Evolutionary conservation across 495 filamentous ascomycete species (phyloP).

Genomic region (Hyaloscypha hepaticicola): DNA sequence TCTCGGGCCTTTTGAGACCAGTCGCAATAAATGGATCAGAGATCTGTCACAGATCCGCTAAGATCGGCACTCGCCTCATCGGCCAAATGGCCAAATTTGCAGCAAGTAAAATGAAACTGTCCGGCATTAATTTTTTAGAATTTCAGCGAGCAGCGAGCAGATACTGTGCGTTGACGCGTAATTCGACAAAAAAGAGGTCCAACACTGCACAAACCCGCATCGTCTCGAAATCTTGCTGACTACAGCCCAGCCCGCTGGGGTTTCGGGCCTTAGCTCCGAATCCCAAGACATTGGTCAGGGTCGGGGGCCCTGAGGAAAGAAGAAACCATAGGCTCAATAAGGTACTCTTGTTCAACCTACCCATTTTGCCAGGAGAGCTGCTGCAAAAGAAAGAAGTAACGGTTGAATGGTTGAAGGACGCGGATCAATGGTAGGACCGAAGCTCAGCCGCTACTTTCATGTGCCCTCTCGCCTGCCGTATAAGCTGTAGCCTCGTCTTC

Average conservation of each 20-base stretch:
- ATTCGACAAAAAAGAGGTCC: neutral
- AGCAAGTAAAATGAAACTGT: neutral
- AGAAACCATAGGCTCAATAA: no score
- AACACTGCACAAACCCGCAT: neutral
- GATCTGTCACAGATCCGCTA: neutral
- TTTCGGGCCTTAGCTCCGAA: no score
- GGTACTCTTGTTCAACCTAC: no score
- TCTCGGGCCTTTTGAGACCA: neutral
- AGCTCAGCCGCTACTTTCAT: no score
- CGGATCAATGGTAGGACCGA: no score
- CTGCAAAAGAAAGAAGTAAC: no score
- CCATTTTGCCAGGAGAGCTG: no score
- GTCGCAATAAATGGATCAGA: neutral
- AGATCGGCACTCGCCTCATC: neutral
- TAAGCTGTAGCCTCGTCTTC: neutral
- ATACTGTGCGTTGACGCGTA: neutral
- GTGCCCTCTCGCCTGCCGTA: no score
- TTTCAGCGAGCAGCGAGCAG: neutral
- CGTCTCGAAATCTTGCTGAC: neutral
- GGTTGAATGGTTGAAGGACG: no score
- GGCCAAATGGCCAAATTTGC: neutral
- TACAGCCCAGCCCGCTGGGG: no score
- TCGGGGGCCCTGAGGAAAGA: no score
- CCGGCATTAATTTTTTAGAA: neutral
- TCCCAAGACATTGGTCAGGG: no score